These are phyloP conservation scores for Phyllosticta capitalensis DNA, from an alignment of 2,329 filamentous ascomycete genomes.

Conservation along the genomic window DNA sequence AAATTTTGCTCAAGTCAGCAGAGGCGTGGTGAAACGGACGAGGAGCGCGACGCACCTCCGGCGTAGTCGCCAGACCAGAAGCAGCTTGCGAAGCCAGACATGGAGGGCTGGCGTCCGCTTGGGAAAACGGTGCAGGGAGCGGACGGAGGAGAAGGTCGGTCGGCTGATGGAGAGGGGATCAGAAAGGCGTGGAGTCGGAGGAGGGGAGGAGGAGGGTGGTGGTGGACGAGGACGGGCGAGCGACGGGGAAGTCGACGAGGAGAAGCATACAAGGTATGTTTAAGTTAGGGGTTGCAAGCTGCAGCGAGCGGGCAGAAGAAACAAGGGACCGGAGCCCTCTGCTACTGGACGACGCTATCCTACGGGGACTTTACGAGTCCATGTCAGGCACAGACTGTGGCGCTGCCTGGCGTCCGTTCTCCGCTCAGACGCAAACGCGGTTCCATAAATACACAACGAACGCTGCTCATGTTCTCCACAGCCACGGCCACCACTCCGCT, in stretches of 20 bases:
- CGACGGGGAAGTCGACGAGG: background rate
- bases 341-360: background rate
- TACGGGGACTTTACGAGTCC: background rate
- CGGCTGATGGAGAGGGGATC: background rate
- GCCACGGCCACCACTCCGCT: background rate
- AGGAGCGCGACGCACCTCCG: conserved; percentile 52
- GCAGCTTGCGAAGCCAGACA: conserved; percentile 69
- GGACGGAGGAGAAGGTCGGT: background rate
- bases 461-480: background rate
- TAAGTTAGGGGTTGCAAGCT: background rate
- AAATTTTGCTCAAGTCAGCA: conserved; percentile 17
- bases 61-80: conserved; percentile 99
- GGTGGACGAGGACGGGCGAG: background rate
- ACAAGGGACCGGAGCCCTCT: background rate
- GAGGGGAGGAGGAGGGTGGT: background rate
- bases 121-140: background rate
- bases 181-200: background rate
- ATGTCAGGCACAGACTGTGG: background rate
- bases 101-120: conserved; percentile 8
- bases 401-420: background rate
- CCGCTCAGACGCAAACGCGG: background rate
- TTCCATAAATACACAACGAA: background rate
- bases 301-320: background rate
- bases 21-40: conserved; percentile 1
- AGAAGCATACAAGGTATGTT: background rate